Evolutionary conservation across 2,329 filamentous ascomycete species (phyloP).

Genomic region (Zymoseptoria ardabiliae): DNA sequence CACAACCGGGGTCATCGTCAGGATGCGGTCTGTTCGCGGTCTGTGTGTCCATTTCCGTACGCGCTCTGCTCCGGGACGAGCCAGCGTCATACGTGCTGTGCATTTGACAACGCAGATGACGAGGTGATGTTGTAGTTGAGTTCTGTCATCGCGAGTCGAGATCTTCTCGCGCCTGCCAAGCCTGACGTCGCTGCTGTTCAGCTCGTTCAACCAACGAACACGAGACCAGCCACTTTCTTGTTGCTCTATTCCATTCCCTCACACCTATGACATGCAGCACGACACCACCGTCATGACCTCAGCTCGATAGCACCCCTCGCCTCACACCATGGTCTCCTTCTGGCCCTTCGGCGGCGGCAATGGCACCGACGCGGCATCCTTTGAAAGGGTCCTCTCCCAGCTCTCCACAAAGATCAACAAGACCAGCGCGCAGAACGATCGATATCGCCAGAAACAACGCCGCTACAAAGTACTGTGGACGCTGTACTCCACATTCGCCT

Average conservation of each 20-base stretch:
- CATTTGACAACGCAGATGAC: too few relatives aligned
- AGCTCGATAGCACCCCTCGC: constrained; percentile 3
- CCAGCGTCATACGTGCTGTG: not conserved
- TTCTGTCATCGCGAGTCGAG: not conserved
- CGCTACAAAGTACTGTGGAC: constrained; percentile 81
- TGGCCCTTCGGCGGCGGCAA: constrained; percentile 86
- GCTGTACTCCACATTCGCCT: constrained; percentile 82
- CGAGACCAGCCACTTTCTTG: not conserved
- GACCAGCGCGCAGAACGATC: constrained; percentile 66
- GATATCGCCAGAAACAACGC: constrained; percentile 62
- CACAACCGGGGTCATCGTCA: not conserved
- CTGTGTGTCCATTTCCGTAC: not conserved
- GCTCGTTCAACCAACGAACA: not conserved
- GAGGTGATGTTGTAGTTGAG: not conserved
- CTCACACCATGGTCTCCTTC: constrained; percentile 70
- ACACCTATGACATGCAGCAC: not conserved
- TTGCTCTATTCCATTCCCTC: not conserved
- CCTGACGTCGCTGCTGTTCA: not conserved
- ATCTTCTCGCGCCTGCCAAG: not conserved
- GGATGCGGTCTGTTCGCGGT: not conserved
- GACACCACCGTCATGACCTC: constrained; percentile 1
- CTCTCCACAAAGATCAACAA: constrained; percentile 76
- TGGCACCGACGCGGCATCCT: constrained; percentile 76
- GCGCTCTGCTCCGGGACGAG: not conserved
- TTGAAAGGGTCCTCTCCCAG: constrained; percentile 81